Evolutionary conservation across 1,284 basidiomycete genomes (phyloP).

Genomic region (Pascua sp.): DNA sequence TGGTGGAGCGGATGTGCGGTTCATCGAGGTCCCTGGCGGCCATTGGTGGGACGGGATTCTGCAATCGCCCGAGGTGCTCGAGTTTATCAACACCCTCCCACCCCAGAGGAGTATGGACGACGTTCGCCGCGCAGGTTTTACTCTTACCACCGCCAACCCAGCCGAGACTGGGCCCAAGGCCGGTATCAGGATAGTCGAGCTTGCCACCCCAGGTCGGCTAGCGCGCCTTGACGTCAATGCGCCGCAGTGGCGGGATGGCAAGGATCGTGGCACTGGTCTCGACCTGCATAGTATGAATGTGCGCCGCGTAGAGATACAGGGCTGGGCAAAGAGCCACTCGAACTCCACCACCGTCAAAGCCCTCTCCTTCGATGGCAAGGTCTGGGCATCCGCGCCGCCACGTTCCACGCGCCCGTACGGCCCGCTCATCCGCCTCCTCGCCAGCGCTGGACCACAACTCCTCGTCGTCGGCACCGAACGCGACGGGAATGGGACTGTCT

Average conservation of each 20-base stretch:
- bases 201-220: constrained; percentile 43
- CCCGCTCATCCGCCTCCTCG: constrained; percentile 63
- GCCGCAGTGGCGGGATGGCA: constrained; percentile 27
- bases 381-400: background rate
- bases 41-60: constrained; percentile 51
- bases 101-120: constrained; percentile 18
- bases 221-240: constrained; percentile 42
- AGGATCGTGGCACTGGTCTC: constrained; percentile 1
- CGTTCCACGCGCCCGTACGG: constrained; percentile 51
- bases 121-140: constrained; percentile 35
- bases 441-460: constrained; percentile 55
- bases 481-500: background rate
- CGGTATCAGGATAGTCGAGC: constrained; percentile 46
- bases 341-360: background rate
- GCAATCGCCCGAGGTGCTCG: constrained; percentile 30
- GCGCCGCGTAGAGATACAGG: constrained; percentile 25
- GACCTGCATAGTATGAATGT: constrained; percentile 36
- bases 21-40: constrained; percentile 41
- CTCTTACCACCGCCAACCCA: constrained; percentile 48
- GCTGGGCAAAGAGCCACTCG: background rate
- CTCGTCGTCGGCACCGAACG: constrained; percentile 54
- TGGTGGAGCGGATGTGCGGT: constrained; percentile 8
- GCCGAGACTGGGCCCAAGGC: constrained; percentile 46
- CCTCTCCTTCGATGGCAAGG: background rate
- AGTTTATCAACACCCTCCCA: constrained; percentile 31